A percentile compares a stretch with the other conserved stretches of the same genome.
Conservation (phyloP, 106 monocot genomes). For the Alisma plantagoaquatica region DNA sequence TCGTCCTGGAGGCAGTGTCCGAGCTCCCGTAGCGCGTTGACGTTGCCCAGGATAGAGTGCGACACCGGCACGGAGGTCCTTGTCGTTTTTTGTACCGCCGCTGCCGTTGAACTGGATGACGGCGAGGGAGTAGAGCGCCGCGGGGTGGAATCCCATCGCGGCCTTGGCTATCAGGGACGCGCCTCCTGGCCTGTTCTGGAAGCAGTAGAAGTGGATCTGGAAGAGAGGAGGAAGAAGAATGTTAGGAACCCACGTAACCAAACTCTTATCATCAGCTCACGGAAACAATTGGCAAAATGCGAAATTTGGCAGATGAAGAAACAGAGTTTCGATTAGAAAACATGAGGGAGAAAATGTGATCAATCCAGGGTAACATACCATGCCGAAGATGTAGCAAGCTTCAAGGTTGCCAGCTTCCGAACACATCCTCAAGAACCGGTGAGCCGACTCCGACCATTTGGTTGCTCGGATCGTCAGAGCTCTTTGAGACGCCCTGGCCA, state of each 20-base stretch:
- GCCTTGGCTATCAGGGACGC: conserved; percentile 31
- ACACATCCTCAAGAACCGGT: conserved; percentile 29
- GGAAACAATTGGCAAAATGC: neutral
- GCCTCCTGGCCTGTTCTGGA: conserved; percentile 17
- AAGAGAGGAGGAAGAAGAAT: neutral
- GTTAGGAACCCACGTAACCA: too few relatives aligned
- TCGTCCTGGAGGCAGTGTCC: conserved; percentile 67
- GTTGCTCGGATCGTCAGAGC: conserved; percentile 17
- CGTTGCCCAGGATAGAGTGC: conserved; percentile 38
- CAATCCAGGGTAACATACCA: conserved; percentile 24
- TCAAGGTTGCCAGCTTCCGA: conserved; percentile 41
- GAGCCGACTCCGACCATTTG: conserved; percentile 34
- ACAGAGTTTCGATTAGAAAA: neutral
- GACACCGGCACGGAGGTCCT: conserved; percentile 38
- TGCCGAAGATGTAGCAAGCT: conserved; percentile 38
- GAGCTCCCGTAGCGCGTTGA: conserved; percentile 51
- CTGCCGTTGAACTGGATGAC: conserved; percentile 51
- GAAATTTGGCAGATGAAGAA: neutral
- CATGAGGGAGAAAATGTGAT: neutral
- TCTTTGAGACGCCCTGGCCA: conserved; percentile 19
- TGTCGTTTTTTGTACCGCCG: conserved; percentile 26
- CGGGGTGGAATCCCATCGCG: conserved; percentile 31
- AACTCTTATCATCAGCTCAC: neutral
- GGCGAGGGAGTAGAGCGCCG: conserved; percentile 37
- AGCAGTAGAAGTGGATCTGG: conserved; percentile 50